A percentile compares a stretch with the other conserved stretches of the same genome.
Conservation (phyloP, 148 eudicot genomes). For the Dianthus caryophyllus region DNA sequence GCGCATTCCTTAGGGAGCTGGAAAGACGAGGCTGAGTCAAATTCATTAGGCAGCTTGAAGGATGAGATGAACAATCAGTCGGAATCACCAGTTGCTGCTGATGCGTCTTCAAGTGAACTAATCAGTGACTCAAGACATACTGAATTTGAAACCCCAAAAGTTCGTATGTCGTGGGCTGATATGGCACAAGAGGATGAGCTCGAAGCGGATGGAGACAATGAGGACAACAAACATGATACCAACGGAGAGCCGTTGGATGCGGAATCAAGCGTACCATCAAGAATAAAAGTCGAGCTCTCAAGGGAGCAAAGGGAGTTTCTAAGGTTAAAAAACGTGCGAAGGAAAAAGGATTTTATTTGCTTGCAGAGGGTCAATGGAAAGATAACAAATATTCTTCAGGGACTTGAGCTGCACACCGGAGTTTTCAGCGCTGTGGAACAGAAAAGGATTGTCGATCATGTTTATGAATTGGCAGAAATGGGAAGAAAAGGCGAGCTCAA, state of each 20-base stretch:
- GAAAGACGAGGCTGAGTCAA: conserved; percentile 45
- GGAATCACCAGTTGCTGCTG: conserved; percentile 27
- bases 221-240: conserved; percentile 23
- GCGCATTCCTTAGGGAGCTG: conserved; percentile 52
- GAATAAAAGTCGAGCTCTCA: conserved; percentile 45
- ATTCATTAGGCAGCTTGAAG: conserved; percentile 49
- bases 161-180: conserved; percentile 85
- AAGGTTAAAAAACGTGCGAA: conserved; percentile 53
- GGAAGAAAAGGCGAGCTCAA: conserved; percentile 69
- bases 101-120: conserved; percentile 28
- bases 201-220: conserved; percentile 56
- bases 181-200: conserved; percentile 88
- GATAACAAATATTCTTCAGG: conserved; percentile 63
- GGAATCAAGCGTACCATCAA: conserved; percentile 25
- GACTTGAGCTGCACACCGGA: conserved; percentile 83
- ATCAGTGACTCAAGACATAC: conserved; percentile 7
- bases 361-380: conserved; percentile 71
- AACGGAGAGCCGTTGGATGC: conserved; percentile 25
- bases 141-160: conserved; percentile 30
- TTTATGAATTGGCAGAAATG: conserved; percentile 55
- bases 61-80: conserved; percentile 39
- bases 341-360: conserved; percentile 74
- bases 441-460: conserved; percentile 64
- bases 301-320: conserved; percentile 77
- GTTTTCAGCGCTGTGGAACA: conserved; percentile 91